phyloP scores from a whole-genome alignment of 2,329 filamentous ascomycete genomes.

The Decorospora gaudefroyi region DNA sequence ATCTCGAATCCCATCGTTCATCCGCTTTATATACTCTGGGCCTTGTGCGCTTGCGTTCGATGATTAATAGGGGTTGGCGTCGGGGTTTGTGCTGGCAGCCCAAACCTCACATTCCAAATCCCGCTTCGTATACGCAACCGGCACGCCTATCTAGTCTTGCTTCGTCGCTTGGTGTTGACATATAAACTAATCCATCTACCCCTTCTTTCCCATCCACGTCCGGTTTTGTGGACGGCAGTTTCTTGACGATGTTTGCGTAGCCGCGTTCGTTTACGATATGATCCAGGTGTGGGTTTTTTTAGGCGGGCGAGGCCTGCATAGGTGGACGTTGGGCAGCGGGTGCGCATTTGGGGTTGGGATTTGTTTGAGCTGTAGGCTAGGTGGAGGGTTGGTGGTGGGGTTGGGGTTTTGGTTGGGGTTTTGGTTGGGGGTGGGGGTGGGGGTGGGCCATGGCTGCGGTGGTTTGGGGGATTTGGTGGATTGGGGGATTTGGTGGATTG shows the following conservation, averaged over 20 bases:
- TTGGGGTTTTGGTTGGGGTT: slow-evolving; percentile 3
- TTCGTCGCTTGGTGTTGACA: slow-evolving; percentile 36
- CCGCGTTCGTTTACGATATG: slow-evolving; percentile 70
- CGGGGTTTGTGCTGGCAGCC: slow-evolving; percentile 22
- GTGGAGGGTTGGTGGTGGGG: slow-evolving; percentile 54
- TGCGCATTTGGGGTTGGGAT: slow-evolving; percentile 66
- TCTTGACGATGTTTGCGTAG: slow-evolving; percentile 67
- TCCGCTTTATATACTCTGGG: slow-evolving; percentile 65
- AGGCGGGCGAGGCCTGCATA: slow-evolving; percentile 64
- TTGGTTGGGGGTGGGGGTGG: too few relatives aligned
- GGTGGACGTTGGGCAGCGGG: slow-evolving; percentile 61
- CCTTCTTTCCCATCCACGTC: too few relatives aligned
- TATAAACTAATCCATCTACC: slow-evolving; percentile 47
- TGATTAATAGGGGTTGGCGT: too few relatives aligned
- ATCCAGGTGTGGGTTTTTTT: slow-evolving; percentile 64
- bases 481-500: too few relatives aligned
- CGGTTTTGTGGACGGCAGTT: too few relatives aligned
- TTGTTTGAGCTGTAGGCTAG: slow-evolving; percentile 75
- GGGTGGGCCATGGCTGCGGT: too few relatives aligned
- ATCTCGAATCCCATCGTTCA: slow-evolving; percentile 67
- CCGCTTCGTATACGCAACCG: slow-evolving; percentile 63
- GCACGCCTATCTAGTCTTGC: slow-evolving; percentile 57
- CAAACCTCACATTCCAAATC: slow-evolving; percentile 52
- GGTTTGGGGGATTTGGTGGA: too few relatives aligned
- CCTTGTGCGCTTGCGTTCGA: slow-evolving; percentile 54